A percentile compares a stretch with the other conserved stretches of the same genome.
These are phyloP conservation scores for Melaleuca alternifolia DNA, from an alignment of 345 rosid species.

Conservation along the genomic window DNA sequence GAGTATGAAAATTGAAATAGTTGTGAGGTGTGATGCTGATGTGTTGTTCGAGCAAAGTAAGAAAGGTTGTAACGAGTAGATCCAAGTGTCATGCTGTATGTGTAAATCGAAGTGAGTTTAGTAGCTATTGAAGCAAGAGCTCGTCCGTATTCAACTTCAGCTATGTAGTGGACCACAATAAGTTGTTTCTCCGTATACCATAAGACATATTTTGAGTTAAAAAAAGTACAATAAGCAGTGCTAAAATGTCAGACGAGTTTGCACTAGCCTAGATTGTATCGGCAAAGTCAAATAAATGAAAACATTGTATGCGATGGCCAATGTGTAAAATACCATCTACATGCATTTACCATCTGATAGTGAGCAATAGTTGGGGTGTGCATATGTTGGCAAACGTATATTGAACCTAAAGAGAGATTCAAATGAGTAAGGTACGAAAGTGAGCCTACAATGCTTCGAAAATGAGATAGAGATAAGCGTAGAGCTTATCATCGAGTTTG, in stretches of 20 bases:
- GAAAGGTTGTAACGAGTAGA: not conserved
- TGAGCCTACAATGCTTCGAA: not conserved
- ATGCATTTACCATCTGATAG: not conserved
- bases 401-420: not conserved
- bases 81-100: not conserved
- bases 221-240: not conserved
- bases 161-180: not conserved
- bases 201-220: not conserved
- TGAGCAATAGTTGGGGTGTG: not conserved
- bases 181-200: not conserved
- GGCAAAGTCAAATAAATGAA: not conserved
- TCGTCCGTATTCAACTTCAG: not conserved
- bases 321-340: not conserved
- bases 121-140: not conserved
- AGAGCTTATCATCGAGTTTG: not conserved
- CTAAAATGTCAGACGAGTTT: not conserved
- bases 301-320: not conserved
- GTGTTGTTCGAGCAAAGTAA: not conserved
- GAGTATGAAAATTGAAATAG: not conserved
- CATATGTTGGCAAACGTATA: not conserved
- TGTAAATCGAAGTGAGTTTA: not conserved
- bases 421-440: not conserved
- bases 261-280: not conserved
- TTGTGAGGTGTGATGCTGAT: not conserved
- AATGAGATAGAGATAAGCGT: not conserved